Evolutionary conservation across 2,329 filamentous ascomycete species (phyloP).

Genomic region (Arachnopeziza araneosa): DNA sequence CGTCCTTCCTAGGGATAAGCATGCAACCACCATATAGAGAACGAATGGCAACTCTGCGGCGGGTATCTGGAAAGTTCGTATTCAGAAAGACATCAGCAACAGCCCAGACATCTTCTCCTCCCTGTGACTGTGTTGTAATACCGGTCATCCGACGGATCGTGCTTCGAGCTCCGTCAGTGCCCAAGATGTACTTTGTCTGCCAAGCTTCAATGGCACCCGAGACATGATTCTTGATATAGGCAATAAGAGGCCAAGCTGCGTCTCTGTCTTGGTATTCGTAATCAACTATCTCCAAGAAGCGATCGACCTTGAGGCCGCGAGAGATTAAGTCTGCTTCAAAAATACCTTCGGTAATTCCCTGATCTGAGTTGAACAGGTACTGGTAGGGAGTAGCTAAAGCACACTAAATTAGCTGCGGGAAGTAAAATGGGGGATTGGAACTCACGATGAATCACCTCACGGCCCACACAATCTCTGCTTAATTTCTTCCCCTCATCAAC

Average conservation of each 20-base stretch:
- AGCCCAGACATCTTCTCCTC: conserved; percentile 47
- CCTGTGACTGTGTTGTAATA: conserved; percentile 52
- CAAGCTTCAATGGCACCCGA: conserved; percentile 1
- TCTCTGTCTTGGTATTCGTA: conserved; percentile 1
- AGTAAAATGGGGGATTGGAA: neutral
- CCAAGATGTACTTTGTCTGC: neutral
- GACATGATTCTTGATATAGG: conserved; percentile 2
- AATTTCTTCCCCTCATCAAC: conserved; percentile 3
- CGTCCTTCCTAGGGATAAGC: conserved; percentile 53
- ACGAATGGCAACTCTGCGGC: conserved; percentile 51
- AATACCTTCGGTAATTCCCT: conserved; percentile 1
- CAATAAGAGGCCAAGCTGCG: conserved; percentile 1
- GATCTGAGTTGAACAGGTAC: conserved; percentile 4
- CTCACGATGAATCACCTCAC: conserved; percentile 4
- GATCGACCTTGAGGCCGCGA: conserved; percentile 37
- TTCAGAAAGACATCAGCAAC: conserved; percentile 42
- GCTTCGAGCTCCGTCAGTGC: conserved; percentile 48
- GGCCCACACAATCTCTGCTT: conserved; percentile 4
- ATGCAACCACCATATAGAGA: conserved; percentile 50
- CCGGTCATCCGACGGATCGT: conserved; percentile 43
- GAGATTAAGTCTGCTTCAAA: neutral
- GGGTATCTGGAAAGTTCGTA: conserved; percentile 53
- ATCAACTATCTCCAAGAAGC: conserved; percentile 1
- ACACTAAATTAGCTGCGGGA: neutral
- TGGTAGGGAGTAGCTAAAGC: conserved; percentile 1